A percentile compares a stretch with the other conserved stretches of the same genome.
These are phyloP conservation scores for Carex cristatella DNA, from an alignment of 176 grass and related monocot species.

Conservation along the genomic window DNA sequence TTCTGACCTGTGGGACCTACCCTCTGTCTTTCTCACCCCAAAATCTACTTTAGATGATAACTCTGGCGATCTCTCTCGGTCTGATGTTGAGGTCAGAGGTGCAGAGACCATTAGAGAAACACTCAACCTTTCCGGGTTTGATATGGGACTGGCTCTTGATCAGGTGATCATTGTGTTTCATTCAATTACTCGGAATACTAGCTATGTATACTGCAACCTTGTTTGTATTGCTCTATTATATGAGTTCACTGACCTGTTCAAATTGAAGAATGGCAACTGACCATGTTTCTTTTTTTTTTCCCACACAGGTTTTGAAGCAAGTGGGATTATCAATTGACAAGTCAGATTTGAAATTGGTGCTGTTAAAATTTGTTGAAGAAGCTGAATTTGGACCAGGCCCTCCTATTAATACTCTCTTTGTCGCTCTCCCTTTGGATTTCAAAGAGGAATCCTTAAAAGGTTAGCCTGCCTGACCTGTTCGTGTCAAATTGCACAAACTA, in stretches of 20 bases:
- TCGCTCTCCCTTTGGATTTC: slow-evolving; percentile 33
- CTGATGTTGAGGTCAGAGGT: slow-evolving; percentile 28
- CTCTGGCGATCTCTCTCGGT: slow-evolving; percentile 20
- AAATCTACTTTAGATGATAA: not conserved
- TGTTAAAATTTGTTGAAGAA: slow-evolving; percentile 66
- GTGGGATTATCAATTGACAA: slow-evolving; percentile 26
- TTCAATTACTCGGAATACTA: not conserved
- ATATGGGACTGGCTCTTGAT: slow-evolving; percentile 43
- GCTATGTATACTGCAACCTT: not conserved
- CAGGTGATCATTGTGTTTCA: slow-evolving; percentile 36
- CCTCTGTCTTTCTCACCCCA: slow-evolving; percentile 41
- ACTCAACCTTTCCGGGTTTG: slow-evolving; percentile 55
- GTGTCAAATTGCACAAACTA: not conserved
- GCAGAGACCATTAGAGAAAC: slow-evolving; percentile 26
- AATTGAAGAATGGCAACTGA: not conserved
- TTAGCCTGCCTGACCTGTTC: slow-evolving; percentile 4
- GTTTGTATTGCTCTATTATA: not conserved
- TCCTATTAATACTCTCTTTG: slow-evolving; percentile 47
- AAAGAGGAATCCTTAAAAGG: slow-evolving; percentile 45
- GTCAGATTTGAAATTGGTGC: slow-evolving; percentile 26
- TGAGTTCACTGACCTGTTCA: not conserved
- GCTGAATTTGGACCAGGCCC: slow-evolving; percentile 78
- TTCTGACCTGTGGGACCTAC: slow-evolving; percentile 90
- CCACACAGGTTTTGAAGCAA: slow-evolving; percentile 45
- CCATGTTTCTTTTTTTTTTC: not conserved